Conservation (phyloP, 1,139 yeast species). For the Barnettozyma hawaiiensis region DNA sequence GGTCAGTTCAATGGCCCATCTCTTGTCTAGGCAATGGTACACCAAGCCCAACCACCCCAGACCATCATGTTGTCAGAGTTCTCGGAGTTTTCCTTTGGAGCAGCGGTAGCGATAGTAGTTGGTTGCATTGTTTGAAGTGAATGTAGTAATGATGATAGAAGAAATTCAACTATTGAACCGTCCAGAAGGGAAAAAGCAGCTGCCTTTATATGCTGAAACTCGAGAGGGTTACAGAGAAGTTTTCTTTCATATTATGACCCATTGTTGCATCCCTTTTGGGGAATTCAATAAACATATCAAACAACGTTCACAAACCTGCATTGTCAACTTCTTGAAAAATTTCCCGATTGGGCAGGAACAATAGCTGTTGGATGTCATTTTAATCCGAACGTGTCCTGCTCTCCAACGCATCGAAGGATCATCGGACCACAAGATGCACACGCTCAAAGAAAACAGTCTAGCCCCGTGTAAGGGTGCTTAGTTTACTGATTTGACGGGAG, state of each 20-base stretch:
- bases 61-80: constrained; percentile 16
- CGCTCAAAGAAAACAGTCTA: too few relatives aligned
- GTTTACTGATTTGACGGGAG: too few relatives aligned
- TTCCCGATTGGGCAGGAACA: background rate
- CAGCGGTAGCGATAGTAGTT: constrained; percentile 15
- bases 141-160: constrained; percentile 1
- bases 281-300: background rate
- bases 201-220: background rate
- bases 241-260: background rate
- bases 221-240: background rate
- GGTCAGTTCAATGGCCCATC: too few relatives aligned
- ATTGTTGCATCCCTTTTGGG: background rate
- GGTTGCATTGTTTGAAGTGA: constrained; percentile 17
- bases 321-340: background rate
- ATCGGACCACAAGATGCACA: too few relatives aligned
- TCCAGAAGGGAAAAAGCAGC: background rate
- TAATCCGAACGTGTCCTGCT: too few relatives aligned
- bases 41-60: constrained; percentile 17
- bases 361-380: background rate
- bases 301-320: background rate
- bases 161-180: background rate
- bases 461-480: too few relatives aligned
- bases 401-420: too few relatives aligned
- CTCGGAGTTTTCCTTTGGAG: constrained; percentile 19
- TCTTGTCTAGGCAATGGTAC: constrained; percentile 13